A percentile compares a stretch with the other conserved stretches of the same genome.
Conservation (phyloP, 192 early-diverging fungal genomes). For the Lobosporangium transversale region DNA sequence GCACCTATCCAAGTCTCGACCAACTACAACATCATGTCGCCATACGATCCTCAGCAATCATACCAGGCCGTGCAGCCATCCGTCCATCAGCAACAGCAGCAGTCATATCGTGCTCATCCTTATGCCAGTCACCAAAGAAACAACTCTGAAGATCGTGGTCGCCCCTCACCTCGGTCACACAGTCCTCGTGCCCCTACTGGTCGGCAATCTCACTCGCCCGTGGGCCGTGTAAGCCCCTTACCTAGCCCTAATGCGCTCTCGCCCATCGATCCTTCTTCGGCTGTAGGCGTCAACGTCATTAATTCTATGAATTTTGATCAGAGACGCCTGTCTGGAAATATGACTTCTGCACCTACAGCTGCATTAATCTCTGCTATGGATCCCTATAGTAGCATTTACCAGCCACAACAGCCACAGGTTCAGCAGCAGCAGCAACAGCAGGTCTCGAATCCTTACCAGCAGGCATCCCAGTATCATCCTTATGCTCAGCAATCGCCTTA, state of each 20-base stretch:
- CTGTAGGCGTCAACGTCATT: neutral
- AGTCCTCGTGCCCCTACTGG: conserved; percentile 5
- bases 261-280: conserved; percentile 15
- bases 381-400: conserved; percentile 14
- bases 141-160: conserved; percentile 26
- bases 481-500: conserved; percentile 40
- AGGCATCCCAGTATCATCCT: conserved; percentile 13
- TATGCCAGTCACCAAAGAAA: conserved; percentile 23
- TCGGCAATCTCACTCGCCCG: neutral
- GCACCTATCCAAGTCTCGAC: conserved; percentile 13
- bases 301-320: neutral
- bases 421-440: conserved; percentile 14
- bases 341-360: neutral
- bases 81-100: conserved; percentile 16
- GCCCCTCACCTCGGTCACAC: conserved; percentile 9
- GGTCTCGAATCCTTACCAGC: conserved; percentile 6
- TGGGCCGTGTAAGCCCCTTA: conserved; percentile 26
- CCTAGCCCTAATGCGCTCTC: conserved; percentile 6
- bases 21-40: conserved; percentile 21
- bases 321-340: conserved; percentile 4
- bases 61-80: too few species aligned
- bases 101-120: conserved; percentile 12
- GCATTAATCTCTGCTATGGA: neutral
- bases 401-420: too few species aligned
- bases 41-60: conserved; percentile 17